Evolutionary conservation across 345 rosid genomes (phyloP).

Genomic region (Brassica carinata): DNA sequence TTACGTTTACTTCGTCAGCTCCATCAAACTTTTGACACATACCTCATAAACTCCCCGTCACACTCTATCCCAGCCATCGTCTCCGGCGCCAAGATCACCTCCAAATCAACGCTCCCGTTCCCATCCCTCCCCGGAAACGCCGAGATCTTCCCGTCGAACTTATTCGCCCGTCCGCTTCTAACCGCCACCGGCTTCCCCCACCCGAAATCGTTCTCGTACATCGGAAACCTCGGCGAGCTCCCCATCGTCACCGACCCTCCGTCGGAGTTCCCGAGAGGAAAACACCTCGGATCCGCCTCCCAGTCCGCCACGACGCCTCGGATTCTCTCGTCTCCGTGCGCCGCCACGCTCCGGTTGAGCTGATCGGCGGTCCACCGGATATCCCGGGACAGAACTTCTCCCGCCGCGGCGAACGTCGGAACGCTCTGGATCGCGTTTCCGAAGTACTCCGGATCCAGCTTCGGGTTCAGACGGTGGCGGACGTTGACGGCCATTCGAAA

Average conservation of each 20-base stretch:
- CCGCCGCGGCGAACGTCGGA: slow-evolving; percentile 72
- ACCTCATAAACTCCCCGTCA: slow-evolving; percentile 78
- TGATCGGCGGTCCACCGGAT: slow-evolving; percentile 85
- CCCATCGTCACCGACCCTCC: slow-evolving; percentile 92
- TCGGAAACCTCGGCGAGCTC: slow-evolving; percentile 90
- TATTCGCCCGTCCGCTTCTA: slow-evolving; percentile 83
- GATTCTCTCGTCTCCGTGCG: slow-evolving; percentile 56
- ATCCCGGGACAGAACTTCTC: slow-evolving; percentile 67
- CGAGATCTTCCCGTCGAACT: slow-evolving; percentile 95
- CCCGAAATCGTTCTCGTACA: slow-evolving; percentile 93
- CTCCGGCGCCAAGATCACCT: slow-evolving; percentile 79
- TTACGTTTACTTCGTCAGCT: slow-evolving; percentile 25
- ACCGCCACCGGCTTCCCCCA: slow-evolving; percentile 94
- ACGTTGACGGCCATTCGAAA: slow-evolving; percentile 94
- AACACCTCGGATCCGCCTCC: slow-evolving; percentile 79
- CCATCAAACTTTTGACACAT: slow-evolving; percentile 39
- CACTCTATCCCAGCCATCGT: slow-evolving; percentile 77
- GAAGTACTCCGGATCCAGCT: slow-evolving; percentile 66
- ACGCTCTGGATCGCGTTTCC: slow-evolving; percentile 97
- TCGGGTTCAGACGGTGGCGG: slow-evolving; percentile 74
- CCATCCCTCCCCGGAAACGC: slow-evolving; percentile 93
- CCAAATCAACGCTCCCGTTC: slow-evolving; percentile 77
- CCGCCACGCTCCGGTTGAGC: slow-evolving; percentile 58
- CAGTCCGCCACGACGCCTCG: slow-evolving; percentile 57
- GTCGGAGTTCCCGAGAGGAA: slow-evolving; percentile 86